phyloP scores from a whole-genome alignment of 2,329 filamentous ascomycete species.

The Dryadomyces quercivorus region DNA sequence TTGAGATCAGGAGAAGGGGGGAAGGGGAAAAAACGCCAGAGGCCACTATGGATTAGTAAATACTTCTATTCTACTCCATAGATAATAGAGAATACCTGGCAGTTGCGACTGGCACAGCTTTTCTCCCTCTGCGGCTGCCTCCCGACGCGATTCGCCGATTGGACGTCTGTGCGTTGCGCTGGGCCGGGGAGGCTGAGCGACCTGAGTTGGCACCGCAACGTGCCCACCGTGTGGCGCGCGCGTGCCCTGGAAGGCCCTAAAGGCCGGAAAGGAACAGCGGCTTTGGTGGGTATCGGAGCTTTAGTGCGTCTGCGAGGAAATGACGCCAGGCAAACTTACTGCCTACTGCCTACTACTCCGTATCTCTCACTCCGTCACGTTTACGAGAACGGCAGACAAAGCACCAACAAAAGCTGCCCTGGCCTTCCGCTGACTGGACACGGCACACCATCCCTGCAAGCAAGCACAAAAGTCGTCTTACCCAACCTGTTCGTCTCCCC shows the following conservation, averaged over 20 bases:
- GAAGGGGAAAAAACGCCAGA: background rate
- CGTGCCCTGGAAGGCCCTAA: background rate
- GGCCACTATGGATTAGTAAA: conserved; percentile 4
- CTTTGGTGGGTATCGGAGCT: no score
- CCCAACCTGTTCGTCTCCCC: no score
- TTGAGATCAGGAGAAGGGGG: background rate
- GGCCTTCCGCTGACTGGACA: no score
- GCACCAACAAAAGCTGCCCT: no score
- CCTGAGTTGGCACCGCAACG: background rate
- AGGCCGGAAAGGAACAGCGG: background rate
- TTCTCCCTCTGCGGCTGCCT: background rate
- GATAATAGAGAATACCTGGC: background rate
- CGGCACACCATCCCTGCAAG: no score
- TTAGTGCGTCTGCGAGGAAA: no score
- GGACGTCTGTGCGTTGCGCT: background rate
- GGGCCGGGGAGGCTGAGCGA: background rate
- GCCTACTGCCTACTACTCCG: no score
- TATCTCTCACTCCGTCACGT: no score
- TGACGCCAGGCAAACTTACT: no score
- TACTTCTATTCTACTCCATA: no score
- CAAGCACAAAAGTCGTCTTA: no score
- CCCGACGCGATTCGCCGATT: background rate
- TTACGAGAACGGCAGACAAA: no score
- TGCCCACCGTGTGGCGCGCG: background rate
- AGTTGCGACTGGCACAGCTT: background rate